Evolutionary conservation across 169 alveolate species (phyloP), one percentile per base, ranked within the genome.

Genomic region (Cyclospora cayetanensis): DNA sequence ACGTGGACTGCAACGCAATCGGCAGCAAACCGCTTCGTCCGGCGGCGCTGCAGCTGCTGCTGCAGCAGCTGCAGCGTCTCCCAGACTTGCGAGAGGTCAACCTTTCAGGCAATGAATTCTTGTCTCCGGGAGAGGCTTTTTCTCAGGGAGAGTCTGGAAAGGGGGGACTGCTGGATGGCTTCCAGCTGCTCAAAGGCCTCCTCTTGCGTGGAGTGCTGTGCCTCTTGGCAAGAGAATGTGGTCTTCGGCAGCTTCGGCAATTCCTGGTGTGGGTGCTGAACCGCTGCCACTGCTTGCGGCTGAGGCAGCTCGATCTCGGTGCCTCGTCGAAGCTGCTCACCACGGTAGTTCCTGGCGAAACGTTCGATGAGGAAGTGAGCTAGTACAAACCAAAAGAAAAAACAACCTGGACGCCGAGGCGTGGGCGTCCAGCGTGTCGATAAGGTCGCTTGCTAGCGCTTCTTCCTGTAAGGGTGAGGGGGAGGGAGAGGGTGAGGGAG

Each of bases 221-320:
- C 55, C 53, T 80, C 52, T 53, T 43, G 43, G 46, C 65, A 18
- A 52, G 65, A 60, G 90, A 80, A 37, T 80, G 90, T 55, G 90
- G 74, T 4, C 53, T 80, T 29, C 27, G 20, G 4, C 90, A 80
- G 90, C 76, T 43, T 72, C 66, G 52, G 29, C 90, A 80, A 50
- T 53, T 80, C 39, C 65, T 41, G 31, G 27, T 80, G 53, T 80
- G 90, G 90, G 76, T 80, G 1, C 90, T 80, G 41, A 80, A 80
- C 52, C 25, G 60, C 52, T 80, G 90, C 35, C 90, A 80, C 52
- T 60, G 63, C n/a, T 76, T 80, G 27, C 90, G 90, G 41, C 74
- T 80, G 22, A 43, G 90, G 52, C 90, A 80, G 90, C 72, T 80
- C 37, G 90, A 80, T 53, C 35, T 80, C 31, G 90, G 90, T 3